Base-by-base conservation (phyloP, 257 asterid species). In the Penstemon eatonii region DNA sequence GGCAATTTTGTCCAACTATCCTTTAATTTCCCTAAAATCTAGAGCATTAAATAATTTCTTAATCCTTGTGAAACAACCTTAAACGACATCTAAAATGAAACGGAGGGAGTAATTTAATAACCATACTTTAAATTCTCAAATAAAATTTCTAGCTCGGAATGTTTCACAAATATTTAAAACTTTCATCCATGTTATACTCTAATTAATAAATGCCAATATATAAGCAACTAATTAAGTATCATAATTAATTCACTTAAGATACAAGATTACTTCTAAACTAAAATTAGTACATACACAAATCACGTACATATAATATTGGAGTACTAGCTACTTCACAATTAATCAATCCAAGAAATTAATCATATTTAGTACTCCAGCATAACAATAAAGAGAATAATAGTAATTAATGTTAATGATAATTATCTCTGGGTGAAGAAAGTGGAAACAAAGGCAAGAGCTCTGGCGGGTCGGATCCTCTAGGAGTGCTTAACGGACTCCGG, bases 381-480 rank as follows among this genome's bases (percentile, higher is more conserved):
- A 49, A 10, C 18, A 53, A 52, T 66, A 4, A 44, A 51, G 9
- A 36, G 3, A 13, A 36, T 25, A 3, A n/a, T 45, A 25, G 5
- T 19, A 38, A 60, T 50, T 13, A 42, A 43, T 13, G 43, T 36
- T 42, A 63, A 12, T 64, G 46, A 53, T 37, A 6, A 40, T 53
- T 33, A 47, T 78, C 75, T 58, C 77, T 72, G 0, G 92, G 84
- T 19, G 91, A 84, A 62, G 68, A 81, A 8, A 83, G 84, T 6
- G 98, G 98, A 80, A 91, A 91, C 83, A 91, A 59, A 37, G 96
- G 87, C 79, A 91, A 58, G 45, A 91, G 96, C 85, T 74, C 81
- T 33, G 96, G 96, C 73, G 92, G 92, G 67, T 83, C 87, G 64
- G 84, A 71, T 53, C 90, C 89, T 74, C 85, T 81, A 3, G 89